These are phyloP conservation scores for Penicillium samsonianum DNA, from an alignment of 495 filamentous ascomycete species.

Conservation along the genomic window DNA sequence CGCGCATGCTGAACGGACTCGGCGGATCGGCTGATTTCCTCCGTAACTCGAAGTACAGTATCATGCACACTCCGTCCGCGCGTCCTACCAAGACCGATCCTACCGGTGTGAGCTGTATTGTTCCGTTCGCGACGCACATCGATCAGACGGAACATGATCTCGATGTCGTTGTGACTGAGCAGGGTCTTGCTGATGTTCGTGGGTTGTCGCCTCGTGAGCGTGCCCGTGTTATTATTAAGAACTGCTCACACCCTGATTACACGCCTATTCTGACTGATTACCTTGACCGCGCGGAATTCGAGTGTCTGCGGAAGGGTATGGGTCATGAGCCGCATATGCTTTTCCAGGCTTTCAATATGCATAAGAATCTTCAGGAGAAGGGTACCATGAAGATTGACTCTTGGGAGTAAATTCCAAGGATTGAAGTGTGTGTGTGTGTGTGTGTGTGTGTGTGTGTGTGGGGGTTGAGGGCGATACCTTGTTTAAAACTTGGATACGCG, in stretches of 20 bases:
- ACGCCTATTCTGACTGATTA: conserved; percentile 79
- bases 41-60: conserved; percentile 78
- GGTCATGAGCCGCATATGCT: conserved; percentile 88
- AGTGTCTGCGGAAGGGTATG: conserved; percentile 86
- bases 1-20: conserved; percentile 88
- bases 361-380: conserved; percentile 74
- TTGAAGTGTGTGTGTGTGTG: neutral
- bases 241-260: conserved; percentile 88
- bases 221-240: conserved; percentile 82
- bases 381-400: conserved; percentile 79
- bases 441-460: too few species aligned
- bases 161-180: conserved; percentile 85
- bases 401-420: conserved; percentile 47
- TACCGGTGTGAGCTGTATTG: conserved; percentile 80
- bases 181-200: conserved; percentile 83
- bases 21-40: conserved; percentile 90
- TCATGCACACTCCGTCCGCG: conserved; percentile 89
- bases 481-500: neutral
- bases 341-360: conserved; percentile 86
- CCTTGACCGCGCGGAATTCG: conserved; percentile 82
- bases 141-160: conserved; percentile 94
- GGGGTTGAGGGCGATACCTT: neutral
- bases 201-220: conserved; percentile 80
- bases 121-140: conserved; percentile 90
- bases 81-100: conserved; percentile 82